A percentile compares a stretch with the other conserved stretches of the same genome.
phyloP scores from a whole-genome alignment of 352 stramenopile genomes.

The Thalassiosira mediterranea region DNA sequence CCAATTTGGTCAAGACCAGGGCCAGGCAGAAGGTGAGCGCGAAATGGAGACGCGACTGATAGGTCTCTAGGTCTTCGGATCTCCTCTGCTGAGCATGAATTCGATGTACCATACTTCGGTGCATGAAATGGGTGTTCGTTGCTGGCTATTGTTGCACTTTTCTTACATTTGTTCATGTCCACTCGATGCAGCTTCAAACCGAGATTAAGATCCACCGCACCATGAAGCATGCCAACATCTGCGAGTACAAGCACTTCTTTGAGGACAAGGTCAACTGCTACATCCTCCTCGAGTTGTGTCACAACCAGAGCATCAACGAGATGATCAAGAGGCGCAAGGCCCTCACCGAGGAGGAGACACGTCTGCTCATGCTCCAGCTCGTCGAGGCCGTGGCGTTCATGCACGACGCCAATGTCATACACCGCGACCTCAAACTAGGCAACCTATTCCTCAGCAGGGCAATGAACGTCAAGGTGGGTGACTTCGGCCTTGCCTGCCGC shows the following conservation, averaged over 20 bases:
- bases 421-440: slow-evolving; percentile 97
- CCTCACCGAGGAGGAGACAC: slow-evolving; percentile 93
- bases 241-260: slow-evolving; percentile 98
- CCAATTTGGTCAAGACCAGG: slow-evolving; percentile 94
- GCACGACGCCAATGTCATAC: slow-evolving; percentile 92
- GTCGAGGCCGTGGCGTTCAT: slow-evolving; percentile 94
- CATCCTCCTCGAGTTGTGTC: slow-evolving; percentile 96
- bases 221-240: slow-evolving; percentile 93
- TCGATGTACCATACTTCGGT: neutral
- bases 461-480: slow-evolving; percentile 96
- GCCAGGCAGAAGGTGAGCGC: slow-evolving; percentile 93
- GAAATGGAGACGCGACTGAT: neutral
- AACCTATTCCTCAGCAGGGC: slow-evolving; percentile 96
- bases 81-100: no score
- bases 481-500: slow-evolving; percentile 92
- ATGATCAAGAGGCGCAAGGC: slow-evolving; percentile 93
- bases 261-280: slow-evolving; percentile 97
- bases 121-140: neutral
- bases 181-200: slow-evolving; percentile 83
- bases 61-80: slow-evolving; percentile 1
- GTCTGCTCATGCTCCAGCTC: slow-evolving; percentile 91
- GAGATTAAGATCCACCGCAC: slow-evolving; percentile 99
- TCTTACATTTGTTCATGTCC: neutral
- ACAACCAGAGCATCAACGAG: slow-evolving; percentile 96
- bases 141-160: neutral